Evolutionary conservation across 345 rosid genomes (phyloP).

Genomic region (Corchorus capsularis): DNA sequence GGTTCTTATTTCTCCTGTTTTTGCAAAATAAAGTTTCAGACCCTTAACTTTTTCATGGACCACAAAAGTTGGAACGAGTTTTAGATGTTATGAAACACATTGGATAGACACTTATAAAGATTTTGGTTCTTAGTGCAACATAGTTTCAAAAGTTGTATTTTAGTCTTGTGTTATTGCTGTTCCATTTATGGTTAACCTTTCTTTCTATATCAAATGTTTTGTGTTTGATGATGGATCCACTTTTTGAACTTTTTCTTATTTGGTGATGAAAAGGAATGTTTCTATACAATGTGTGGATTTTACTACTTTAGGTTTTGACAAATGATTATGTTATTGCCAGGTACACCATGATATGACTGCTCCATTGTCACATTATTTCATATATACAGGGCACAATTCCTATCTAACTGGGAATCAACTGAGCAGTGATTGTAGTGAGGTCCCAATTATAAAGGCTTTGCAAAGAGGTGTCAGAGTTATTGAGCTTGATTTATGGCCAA

Average conservation of each 20-base stretch:
- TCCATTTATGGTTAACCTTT: background rate
- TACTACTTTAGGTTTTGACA: background rate
- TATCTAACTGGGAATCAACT: conserved; percentile 96
- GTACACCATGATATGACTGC: conserved; percentile 91
- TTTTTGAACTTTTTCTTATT: background rate
- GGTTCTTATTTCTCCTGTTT: no score
- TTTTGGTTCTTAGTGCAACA: background rate
- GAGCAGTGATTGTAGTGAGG: conserved; percentile 95
- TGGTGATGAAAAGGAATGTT: background rate
- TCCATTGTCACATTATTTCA: conserved; percentile 88
- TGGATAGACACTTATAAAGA: background rate
- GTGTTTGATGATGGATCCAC: background rate
- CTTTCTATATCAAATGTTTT: background rate
- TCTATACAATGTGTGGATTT: background rate
- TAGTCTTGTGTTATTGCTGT: background rate
- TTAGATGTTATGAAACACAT: background rate
- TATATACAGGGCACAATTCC: conserved; percentile 94
- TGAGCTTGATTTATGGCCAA: conserved; percentile 95
- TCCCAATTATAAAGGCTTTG: conserved; percentile 76
- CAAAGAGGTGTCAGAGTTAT: conserved; percentile 84
- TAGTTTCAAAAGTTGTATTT: background rate
- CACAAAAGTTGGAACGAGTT: no score
- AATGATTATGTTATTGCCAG: conserved; percentile 41
- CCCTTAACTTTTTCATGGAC: background rate
- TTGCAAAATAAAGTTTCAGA: no score